These are phyloP conservation scores for Pythium aphanidermatum DNA, from an alignment of 352 stramenopile genomes.

Conservation along the genomic window DNA sequence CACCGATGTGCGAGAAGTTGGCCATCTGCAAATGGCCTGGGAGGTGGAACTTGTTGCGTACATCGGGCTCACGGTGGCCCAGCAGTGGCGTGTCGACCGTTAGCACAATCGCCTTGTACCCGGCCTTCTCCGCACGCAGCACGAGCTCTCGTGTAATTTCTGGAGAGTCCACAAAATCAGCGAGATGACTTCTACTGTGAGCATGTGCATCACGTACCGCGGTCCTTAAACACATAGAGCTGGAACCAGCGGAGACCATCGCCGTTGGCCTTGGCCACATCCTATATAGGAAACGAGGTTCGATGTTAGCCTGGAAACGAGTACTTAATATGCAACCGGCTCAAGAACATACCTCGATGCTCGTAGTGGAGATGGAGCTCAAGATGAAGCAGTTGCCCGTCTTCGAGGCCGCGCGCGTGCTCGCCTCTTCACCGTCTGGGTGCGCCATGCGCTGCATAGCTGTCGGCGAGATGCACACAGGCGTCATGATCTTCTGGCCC, in stretches of 20 bases:
- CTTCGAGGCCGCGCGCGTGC: slow-evolving; percentile 72
- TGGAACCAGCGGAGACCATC: slow-evolving; percentile 92
- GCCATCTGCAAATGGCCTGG: slow-evolving; percentile 49
- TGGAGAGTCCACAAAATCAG: slow-evolving; percentile 24
- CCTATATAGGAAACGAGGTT: slow-evolving; percentile 17
- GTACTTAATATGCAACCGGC: slow-evolving; percentile 24
- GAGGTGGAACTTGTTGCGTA: slow-evolving; percentile 90
- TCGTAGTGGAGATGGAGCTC: slow-evolving; percentile 90
- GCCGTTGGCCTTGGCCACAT: slow-evolving; percentile 23
- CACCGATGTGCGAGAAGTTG: slow-evolving; percentile 41
- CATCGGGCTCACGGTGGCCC: slow-evolving; percentile 92
- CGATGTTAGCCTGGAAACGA: not conserved
- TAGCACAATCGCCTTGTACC: slow-evolving; percentile 94
- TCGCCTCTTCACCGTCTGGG: slow-evolving; percentile 90
- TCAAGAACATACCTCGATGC: slow-evolving; percentile 82
- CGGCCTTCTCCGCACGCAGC: slow-evolving; percentile 84
- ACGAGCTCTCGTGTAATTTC: slow-evolving; percentile 92
- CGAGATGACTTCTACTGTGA: not conserved
- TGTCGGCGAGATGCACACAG: slow-evolving; percentile 90
- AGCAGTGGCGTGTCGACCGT: slow-evolving; percentile 96
- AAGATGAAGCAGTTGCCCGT: slow-evolving; percentile 89
- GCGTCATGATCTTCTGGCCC: slow-evolving; percentile 85
- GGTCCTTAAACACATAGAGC: slow-evolving; percentile 95
- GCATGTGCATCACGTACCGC: slow-evolving; percentile 26
- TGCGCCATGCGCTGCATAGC: slow-evolving; percentile 95